Conservation (phyloP, 78 protist genomes). For the Diacronema lutheri region DNA sequence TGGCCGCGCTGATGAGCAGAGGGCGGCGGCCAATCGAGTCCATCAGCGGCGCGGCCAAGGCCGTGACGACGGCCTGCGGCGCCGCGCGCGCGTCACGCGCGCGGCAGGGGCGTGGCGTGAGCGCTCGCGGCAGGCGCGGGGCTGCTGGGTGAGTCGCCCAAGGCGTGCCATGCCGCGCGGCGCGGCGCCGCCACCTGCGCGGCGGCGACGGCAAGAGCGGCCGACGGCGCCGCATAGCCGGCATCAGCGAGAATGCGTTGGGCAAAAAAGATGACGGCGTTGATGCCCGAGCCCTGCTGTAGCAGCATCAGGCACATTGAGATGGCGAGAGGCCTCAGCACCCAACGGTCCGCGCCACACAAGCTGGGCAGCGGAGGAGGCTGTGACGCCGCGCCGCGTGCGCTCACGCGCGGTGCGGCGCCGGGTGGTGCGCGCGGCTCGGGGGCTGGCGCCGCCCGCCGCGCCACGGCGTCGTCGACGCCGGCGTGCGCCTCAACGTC, state of each 20-base stretch:
- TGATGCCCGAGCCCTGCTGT: slow-evolving; percentile 51
- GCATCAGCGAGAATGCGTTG: neutral
- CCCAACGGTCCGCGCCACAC: too few relatives aligned
- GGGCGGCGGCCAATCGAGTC: slow-evolving; percentile 21
- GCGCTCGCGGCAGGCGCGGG: too few relatives aligned
- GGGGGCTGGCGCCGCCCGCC: too few relatives aligned
- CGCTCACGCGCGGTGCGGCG: too few relatives aligned
- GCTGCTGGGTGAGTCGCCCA: too few relatives aligned
- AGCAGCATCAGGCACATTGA: neutral
- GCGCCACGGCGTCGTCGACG: too few relatives aligned
- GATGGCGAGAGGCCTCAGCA: neutral
- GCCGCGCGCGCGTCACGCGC: neutral
- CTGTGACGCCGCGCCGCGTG: too few relatives aligned
- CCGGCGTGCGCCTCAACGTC: too few relatives aligned
- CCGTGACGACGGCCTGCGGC: neutral
- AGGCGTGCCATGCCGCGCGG: too few relatives aligned
- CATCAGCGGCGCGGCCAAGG: neutral
- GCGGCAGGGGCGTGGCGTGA: too few relatives aligned
- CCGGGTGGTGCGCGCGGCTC: too few relatives aligned
- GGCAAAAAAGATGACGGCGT: slow-evolving; percentile 38
- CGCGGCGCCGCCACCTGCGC: neutral
- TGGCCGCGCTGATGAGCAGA: slow-evolving; percentile 14
- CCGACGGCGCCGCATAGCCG: neutral
- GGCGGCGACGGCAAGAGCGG: neutral
- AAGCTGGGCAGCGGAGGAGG: too few relatives aligned